These are phyloP conservation scores for Solanum raphanifolium DNA, from an alignment of 257 asterid genomes.

Conservation along the genomic window DNA sequence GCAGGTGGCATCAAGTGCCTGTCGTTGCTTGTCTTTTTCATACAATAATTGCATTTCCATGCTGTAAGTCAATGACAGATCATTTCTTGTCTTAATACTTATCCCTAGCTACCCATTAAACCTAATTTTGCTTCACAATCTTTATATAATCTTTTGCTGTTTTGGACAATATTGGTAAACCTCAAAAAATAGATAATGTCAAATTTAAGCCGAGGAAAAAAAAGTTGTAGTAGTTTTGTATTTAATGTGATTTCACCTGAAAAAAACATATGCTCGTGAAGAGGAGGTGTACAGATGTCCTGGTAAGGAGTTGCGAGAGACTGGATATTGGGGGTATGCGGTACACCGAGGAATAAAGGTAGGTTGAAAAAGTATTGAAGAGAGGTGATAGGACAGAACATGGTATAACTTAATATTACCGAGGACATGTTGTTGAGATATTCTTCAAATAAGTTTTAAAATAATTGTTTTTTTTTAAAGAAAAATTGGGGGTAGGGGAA, in stretches of 20 bases:
- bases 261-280: neutral
- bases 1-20: neutral
- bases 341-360: fast-evolving
- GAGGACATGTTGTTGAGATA: too few species aligned
- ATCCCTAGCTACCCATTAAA: neutral
- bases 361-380: too few species aligned
- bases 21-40: neutral
- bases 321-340: too few species aligned
- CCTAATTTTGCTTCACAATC: neutral
- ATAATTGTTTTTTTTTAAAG: neutral
- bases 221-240: neutral
- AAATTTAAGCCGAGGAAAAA: neutral
- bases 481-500: neutral
- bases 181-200: neutral
- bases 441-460: neutral
- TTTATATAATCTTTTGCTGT: neutral
- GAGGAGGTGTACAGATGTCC: too few species aligned
- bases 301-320: too few species aligned
- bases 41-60: neutral
- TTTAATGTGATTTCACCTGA: neutral
- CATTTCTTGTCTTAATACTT: neutral
- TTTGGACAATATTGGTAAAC: neutral
- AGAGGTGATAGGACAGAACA: too few species aligned
- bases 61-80: neutral
- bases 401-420: too few species aligned